Conservation (phyloP, 2,329 filamentous ascomycete genomes). For the Lecanoromycetidae sp. region DNA sequence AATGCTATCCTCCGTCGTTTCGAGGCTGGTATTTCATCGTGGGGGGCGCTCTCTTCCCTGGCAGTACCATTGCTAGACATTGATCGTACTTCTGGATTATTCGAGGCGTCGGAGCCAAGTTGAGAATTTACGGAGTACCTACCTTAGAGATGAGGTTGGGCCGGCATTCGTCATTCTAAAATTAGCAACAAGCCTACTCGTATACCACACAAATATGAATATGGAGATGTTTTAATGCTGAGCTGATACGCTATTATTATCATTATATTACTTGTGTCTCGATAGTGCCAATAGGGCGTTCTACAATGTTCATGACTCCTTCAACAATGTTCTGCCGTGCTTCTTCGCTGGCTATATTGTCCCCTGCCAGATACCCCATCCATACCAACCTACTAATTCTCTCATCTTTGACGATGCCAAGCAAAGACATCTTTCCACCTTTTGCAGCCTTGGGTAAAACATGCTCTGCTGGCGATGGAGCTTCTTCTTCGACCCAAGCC, state of each 20-base stretch:
- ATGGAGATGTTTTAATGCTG: too few species aligned
- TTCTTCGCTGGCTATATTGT: conserved; percentile 71
- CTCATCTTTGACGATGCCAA: conserved; percentile 68
- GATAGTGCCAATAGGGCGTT: conserved; percentile 75
- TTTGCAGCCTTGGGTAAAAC: too few species aligned
- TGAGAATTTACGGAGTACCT: background rate
- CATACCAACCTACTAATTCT: conserved; percentile 70
- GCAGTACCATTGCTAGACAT: conserved; percentile 10
- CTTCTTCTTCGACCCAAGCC: conserved; percentile 49
- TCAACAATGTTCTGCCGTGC: conserved; percentile 73
- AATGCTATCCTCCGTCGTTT: conserved; percentile 21
- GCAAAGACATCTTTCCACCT: conserved; percentile 37
- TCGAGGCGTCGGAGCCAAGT: background rate
- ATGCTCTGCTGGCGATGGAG: conserved; percentile 27
- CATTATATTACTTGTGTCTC: conserved; percentile 58
- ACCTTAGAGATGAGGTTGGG: too few species aligned
- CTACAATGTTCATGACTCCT: conserved; percentile 77
- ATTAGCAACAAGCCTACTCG: too few species aligned
- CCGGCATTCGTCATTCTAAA: too few species aligned
- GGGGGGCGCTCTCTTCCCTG: conserved; percentile 8
- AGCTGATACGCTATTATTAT: background rate
- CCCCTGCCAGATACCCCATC: conserved; percentile 81
- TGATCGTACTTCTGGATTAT: conserved; percentile 20
- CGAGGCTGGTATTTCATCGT: conserved; percentile 2
- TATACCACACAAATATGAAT: too few species aligned